These are phyloP conservation scores for Sclerotiophoma versabilis DNA, from an alignment of 2,329 filamentous ascomycete species.

Conservation along the genomic window DNA sequence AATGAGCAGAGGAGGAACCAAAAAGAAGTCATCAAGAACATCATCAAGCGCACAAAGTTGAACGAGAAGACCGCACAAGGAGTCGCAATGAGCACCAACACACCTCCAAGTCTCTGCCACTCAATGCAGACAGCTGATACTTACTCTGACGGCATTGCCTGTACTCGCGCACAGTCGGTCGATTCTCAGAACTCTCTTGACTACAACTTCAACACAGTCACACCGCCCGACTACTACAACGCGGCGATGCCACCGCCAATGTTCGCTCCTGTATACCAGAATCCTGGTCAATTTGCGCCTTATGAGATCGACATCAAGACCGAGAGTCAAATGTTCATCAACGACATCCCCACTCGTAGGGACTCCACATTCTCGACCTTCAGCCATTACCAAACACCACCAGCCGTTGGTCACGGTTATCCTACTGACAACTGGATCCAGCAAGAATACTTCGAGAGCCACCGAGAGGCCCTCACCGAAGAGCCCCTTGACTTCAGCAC, in stretches of 20 bases:
- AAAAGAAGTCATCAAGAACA: constrained; percentile 95
- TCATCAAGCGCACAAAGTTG: constrained; percentile 96
- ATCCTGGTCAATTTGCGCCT: constrained; percentile 71
- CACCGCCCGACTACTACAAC: constrained; percentile 64
- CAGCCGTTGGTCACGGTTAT: constrained; percentile 71
- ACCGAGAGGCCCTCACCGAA: constrained; percentile 69
- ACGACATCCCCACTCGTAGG: constrained; percentile 82
- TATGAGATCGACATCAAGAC: constrained; percentile 98
- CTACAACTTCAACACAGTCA: constrained; percentile 70
- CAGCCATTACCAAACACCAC: constrained; percentile 85
- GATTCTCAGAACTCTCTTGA: constrained; percentile 77
- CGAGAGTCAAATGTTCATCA: constrained; percentile 90
- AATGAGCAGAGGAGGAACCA: constrained; percentile 82
- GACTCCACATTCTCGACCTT: constrained; percentile 93
- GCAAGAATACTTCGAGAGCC: constrained; percentile 72
- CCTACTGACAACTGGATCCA: constrained; percentile 75
- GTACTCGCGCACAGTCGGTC: constrained; percentile 76
- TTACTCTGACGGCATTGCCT: constrained; percentile 74
- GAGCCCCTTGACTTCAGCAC: constrained; percentile 73
- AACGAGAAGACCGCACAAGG: constrained; percentile 77
- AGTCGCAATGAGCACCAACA: constrained; percentile 60
- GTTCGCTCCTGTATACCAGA: constrained; percentile 53
- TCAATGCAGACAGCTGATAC: constrained; percentile 82
- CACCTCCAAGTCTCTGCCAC: constrained; percentile 81
- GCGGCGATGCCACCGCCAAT: constrained; percentile 63